A percentile compares a stretch with the other conserved stretches of the same genome.
Conservation (phyloP, 768 basidiomycete genomes). For the Collybia nuda region DNA sequence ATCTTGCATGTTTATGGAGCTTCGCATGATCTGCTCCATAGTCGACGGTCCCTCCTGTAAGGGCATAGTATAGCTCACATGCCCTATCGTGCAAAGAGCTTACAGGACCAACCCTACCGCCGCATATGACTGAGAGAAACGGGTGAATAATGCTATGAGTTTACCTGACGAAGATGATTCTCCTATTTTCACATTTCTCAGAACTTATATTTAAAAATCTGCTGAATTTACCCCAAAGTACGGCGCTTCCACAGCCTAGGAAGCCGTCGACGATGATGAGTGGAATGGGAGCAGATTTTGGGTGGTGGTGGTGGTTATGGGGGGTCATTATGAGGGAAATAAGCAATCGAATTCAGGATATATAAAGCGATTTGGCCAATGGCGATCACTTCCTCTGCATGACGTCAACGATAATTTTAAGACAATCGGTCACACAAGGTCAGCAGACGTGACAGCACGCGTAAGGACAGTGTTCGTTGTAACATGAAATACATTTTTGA, state of each 20-base stretch:
- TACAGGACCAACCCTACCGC: slow-evolving; percentile 44
- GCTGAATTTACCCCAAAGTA: slow-evolving; percentile 39
- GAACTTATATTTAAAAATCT: slow-evolving; percentile 6
- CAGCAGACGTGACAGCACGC: slow-evolving; percentile 11
- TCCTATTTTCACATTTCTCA: slow-evolving; percentile 15
- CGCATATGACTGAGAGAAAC: background rate
- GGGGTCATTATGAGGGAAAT: no score
- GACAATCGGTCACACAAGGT: no score
- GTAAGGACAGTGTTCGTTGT: slow-evolving; percentile 1
- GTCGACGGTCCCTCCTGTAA: slow-evolving; percentile 49
- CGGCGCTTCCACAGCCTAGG: slow-evolving; percentile 32
- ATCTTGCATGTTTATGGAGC: slow-evolving; percentile 36
- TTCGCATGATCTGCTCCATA: slow-evolving; percentile 44
- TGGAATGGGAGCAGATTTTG: slow-evolving; percentile 25
- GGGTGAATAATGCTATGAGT: background rate
- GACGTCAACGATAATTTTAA: no score
- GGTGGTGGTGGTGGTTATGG: background rate
- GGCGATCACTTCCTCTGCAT: no score
- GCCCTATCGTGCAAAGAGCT: slow-evolving; percentile 54
- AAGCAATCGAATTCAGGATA: no score
- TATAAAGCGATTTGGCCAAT: no score
- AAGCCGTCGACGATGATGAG: slow-evolving; percentile 52
- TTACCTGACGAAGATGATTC: slow-evolving; percentile 10
- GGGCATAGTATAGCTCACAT: slow-evolving; percentile 47
- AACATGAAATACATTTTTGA: slow-evolving; percentile 2